A percentile compares a stretch with the other conserved stretches of the same genome.
These are phyloP conservation scores for Hygrophoropsis aurantiaca DNA, from an alignment of 768 basidiomycete species.

Conservation along the genomic window DNA sequence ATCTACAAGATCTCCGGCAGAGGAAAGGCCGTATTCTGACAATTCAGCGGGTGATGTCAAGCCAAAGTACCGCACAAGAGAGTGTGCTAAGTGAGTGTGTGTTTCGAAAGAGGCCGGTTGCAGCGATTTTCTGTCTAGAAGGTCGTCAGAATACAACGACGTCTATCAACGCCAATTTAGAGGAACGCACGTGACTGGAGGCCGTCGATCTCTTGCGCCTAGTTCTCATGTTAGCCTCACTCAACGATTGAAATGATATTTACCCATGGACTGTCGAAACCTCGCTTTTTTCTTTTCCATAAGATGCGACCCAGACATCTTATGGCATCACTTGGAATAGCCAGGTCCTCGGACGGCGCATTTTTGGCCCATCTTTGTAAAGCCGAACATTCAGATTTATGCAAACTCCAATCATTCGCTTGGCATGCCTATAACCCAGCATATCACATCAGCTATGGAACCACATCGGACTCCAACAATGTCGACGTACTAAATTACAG, in stretches of 20 bases:
- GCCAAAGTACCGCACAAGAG: constrained; percentile 69
- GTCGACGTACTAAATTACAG: constrained; percentile 64
- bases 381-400: constrained; percentile 78
- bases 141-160: constrained; percentile 1
- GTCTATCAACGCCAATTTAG: not conserved
- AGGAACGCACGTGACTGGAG: constrained; percentile 74
- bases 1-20: constrained; percentile 63
- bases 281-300: constrained; percentile 60
- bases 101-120: constrained; percentile 49
- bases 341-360: constrained; percentile 45
- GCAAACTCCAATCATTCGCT: constrained; percentile 67
- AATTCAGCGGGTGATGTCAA: constrained; percentile 60
- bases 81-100: constrained; percentile 71
- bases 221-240: not conserved
- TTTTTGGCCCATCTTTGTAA: constrained; percentile 55
- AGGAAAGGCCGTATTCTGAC: constrained; percentile 53
- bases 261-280: constrained; percentile 59
- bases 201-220: constrained; percentile 64
- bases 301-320: constrained; percentile 76
- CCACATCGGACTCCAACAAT: constrained; percentile 3
- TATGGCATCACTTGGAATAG: constrained; percentile 75
- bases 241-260: not conserved
- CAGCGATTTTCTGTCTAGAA: constrained; percentile 57
- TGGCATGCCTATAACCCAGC: constrained; percentile 57
- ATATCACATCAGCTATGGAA: not conserved